Evolutionary conservation across 1,139 yeast genomes (phyloP).

Genomic region (Pichia sp.): DNA sequence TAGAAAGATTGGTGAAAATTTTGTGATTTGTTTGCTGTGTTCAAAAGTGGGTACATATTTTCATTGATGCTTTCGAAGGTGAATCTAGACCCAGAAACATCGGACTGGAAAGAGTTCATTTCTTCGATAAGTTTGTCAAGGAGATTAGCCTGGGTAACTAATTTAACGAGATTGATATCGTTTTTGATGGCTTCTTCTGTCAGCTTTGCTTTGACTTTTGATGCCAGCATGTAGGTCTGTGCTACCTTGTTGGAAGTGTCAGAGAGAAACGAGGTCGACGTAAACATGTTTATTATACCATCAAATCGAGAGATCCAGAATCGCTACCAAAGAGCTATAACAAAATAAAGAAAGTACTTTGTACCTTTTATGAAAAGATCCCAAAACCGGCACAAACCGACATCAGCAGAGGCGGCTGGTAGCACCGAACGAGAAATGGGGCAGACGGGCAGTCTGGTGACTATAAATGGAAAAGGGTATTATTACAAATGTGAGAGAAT

Average conservation of each 20-base stretch:
- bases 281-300: slow-evolving; percentile 3
- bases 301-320: too few species aligned
- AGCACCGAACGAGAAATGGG: too few species aligned
- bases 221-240: slow-evolving; percentile 53
- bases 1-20: too few species aligned
- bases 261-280: slow-evolving; percentile 3
- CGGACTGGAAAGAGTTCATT: slow-evolving; percentile 6
- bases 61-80: slow-evolving; percentile 8
- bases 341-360: too few species aligned
- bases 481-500: too few species aligned
- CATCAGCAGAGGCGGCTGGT: too few species aligned
- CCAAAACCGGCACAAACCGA: too few species aligned
- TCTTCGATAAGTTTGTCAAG: slow-evolving; percentile 60
- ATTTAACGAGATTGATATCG: slow-evolving; percentile 51
- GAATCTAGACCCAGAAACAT: not conserved
- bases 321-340: too few species aligned
- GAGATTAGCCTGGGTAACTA: slow-evolving; percentile 73
- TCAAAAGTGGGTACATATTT: slow-evolving; percentile 13
- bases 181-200: slow-evolving; percentile 58
- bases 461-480: too few species aligned
- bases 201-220: slow-evolving; percentile 60
- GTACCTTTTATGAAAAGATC: too few species aligned
- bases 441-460: too few species aligned
- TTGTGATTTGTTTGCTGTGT: slow-evolving; percentile 1
- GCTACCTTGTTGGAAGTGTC: slow-evolving; percentile 10